Evolutionary conservation across 441 rosid genomes (phyloP).

Genomic region (Rhodomyrtus psidioides): DNA sequence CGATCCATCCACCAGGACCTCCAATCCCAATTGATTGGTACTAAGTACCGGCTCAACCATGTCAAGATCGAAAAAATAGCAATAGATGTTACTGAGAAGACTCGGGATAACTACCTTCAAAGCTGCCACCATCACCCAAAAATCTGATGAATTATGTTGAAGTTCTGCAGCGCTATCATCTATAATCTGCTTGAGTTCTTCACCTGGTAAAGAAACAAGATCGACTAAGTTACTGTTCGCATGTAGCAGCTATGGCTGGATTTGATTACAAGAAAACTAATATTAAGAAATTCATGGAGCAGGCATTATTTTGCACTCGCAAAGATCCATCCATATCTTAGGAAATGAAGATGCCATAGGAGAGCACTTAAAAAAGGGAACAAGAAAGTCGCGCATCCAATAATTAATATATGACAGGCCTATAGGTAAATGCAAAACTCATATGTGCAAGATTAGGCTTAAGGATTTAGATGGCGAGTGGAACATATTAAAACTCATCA

Average conservation of each 20-base stretch:
- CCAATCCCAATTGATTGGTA: not conserved
- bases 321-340: not conserved
- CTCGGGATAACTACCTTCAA: conserved; percentile 59
- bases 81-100: not conserved
- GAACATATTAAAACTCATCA: not conserved
- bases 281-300: not conserved
- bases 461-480: not conserved
- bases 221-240: not conserved
- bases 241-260: not conserved
- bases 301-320: not conserved
- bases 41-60: not conserved
- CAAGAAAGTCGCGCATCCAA: not conserved
- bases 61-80: not conserved
- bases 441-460: not conserved
- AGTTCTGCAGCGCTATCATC: conserved; percentile 60
- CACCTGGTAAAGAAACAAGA: conserved; percentile 29
- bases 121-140: conserved; percentile 97
- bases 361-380: not conserved
- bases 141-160: conserved; percentile 61
- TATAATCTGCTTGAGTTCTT: conserved; percentile 51
- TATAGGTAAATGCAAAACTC: not conserved
- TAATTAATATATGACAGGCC: not conserved
- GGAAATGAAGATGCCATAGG: not conserved
- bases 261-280: not conserved
- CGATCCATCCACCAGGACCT: not conserved